Evolutionary conservation across 768 basidiomycete species (phyloP).

Genomic region (Artomyces pyxidatus): DNA sequence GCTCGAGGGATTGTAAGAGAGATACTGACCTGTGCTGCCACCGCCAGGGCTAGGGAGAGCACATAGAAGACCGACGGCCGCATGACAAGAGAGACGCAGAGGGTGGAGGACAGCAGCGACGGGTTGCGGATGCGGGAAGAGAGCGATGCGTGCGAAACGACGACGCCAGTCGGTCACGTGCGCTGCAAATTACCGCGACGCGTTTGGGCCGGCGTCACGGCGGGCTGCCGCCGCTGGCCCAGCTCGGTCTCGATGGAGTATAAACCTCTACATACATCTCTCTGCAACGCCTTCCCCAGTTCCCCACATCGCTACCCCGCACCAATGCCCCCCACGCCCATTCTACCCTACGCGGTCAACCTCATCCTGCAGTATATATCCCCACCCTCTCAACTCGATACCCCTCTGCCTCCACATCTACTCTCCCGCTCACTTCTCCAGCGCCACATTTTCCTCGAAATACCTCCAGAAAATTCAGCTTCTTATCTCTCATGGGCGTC

Average conservation of each 20-base stretch:
- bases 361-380: conserved; percentile 51
- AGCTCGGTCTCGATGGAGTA: background rate
- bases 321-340: conserved; percentile 30
- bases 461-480: conserved; percentile 39
- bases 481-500: conserved; percentile 66
- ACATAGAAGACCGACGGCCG: conserved; percentile 24
- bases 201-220: background rate
- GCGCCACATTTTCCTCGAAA: conserved; percentile 55
- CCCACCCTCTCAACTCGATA: conserved; percentile 38
- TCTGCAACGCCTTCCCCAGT: background rate
- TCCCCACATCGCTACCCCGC: background rate
- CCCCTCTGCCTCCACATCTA: conserved; percentile 51
- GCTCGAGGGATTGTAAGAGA: too few relatives aligned
- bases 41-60: conserved; percentile 22
- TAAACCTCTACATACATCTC: background rate
- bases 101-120: background rate
- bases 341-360: conserved; percentile 33
- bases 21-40: conserved; percentile 8
- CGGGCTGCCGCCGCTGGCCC: background rate
- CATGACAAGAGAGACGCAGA: background rate
- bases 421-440: conserved; percentile 52
- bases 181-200: background rate
- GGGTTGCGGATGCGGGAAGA: background rate
- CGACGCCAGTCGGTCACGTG: background rate
- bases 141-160: background rate